Conservation (phyloP, 805 yeast genomes). For the Starmerella cellae region DNA sequence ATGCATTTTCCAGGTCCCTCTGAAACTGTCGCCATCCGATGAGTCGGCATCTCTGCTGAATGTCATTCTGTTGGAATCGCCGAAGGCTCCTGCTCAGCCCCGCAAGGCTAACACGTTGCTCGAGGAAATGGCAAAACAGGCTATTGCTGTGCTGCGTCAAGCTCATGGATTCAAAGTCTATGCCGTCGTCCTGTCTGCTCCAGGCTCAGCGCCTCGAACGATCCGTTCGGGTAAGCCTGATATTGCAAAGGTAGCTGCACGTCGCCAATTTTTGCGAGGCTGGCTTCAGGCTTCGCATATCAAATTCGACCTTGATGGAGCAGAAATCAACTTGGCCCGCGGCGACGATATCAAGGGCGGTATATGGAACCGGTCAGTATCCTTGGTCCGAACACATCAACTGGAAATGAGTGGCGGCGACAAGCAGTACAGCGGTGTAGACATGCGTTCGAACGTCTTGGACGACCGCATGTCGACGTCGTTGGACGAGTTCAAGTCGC, state of each 20-base stretch:
- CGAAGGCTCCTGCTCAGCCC: conserved; percentile 31
- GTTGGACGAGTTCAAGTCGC: conserved; percentile 54
- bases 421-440: conserved; percentile 69
- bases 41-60: conserved; percentile 60
- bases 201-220: conserved; percentile 72
- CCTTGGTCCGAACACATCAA: conserved; percentile 48
- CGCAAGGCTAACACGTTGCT: conserved; percentile 36
- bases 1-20: conserved; percentile 73
- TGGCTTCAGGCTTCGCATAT: conserved; percentile 66
- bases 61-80: conserved; percentile 72
- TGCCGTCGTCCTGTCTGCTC: conserved; percentile 68
- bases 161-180: conserved; percentile 65
- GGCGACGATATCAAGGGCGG: conserved; percentile 72
- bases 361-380: conserved; percentile 67
- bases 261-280: conserved; percentile 64
- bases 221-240: conserved; percentile 76
- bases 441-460: conserved; percentile 55
- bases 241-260: conserved; percentile 80
- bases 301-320: conserved; percentile 56
- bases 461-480: conserved; percentile 71
- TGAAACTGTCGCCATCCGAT: conserved; percentile 27
- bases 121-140: conserved; percentile 38
- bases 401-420: conserved; percentile 42
- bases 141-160: conserved; percentile 36
- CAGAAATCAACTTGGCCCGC: conserved; percentile 47